These are phyloP conservation scores for Fonsecaea monophora DNA, from an alignment of 2,329 filamentous ascomycete genomes.

Conservation along the genomic window DNA sequence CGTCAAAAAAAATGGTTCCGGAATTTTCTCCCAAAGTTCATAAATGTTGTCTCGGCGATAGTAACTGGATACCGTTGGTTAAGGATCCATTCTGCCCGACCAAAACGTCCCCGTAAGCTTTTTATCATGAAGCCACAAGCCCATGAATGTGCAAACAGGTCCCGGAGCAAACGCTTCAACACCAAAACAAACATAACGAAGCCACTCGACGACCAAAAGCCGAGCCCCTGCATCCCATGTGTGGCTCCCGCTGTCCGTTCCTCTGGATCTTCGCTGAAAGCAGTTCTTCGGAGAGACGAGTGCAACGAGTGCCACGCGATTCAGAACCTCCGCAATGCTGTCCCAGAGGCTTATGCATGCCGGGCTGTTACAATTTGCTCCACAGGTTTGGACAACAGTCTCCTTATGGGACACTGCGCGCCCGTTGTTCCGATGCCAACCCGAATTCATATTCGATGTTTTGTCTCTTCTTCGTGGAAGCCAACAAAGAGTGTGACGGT, in stretches of 20 bases:
- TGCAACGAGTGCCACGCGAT: too few species aligned
- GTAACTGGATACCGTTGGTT: background rate
- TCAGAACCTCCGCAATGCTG: background rate
- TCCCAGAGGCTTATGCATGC: background rate
- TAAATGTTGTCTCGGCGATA: background rate
- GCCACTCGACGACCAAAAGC: background rate
- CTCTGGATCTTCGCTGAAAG: background rate
- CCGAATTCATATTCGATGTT: background rate
- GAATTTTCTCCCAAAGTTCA: background rate
- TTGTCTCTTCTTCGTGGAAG: background rate
- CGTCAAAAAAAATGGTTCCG: constrained; percentile 2
- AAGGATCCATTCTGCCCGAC: background rate
- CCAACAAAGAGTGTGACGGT: background rate
- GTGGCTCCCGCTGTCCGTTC: background rate
- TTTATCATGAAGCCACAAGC: background rate
- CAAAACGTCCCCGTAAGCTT: background rate
- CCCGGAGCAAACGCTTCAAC: background rate
- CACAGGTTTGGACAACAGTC: background rate
- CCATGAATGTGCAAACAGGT: background rate
- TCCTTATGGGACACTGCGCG: background rate
- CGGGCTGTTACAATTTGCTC: background rate
- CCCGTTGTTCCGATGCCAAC: background rate
- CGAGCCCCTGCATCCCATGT: background rate
- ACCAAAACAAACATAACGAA: background rate
- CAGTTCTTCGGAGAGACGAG: background rate